Evolutionary conservation across 208 protist species (phyloP).

Genomic region (Herpetomonas muscarum): DNA sequence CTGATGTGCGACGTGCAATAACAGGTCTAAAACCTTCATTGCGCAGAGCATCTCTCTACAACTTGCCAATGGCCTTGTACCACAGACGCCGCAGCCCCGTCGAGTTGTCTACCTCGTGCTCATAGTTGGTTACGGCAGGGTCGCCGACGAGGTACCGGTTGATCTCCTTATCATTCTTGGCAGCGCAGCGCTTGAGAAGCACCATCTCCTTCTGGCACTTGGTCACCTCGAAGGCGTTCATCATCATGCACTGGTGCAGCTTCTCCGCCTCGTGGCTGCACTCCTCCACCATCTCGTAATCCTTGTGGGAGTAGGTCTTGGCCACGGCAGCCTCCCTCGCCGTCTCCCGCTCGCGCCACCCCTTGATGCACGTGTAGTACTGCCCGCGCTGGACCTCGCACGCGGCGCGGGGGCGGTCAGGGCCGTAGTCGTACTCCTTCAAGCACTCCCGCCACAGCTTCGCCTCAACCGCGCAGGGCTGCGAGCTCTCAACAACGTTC

Average conservation of each 20-base stretch:
- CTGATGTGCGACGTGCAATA: too few species aligned
- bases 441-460: conserved; percentile 80
- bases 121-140: conserved; percentile 28
- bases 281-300: conserved; percentile 48
- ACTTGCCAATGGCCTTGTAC: conserved; percentile 81
- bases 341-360: conserved; percentile 38
- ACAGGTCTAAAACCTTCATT: too few species aligned
- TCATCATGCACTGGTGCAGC: conserved; percentile 90
- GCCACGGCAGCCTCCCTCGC: conserved; percentile 11
- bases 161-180: conserved; percentile 46
- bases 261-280: conserved; percentile 72
- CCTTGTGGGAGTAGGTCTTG: conserved; percentile 43
- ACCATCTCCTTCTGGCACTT: conserved; percentile 69
- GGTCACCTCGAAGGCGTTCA: conserved; percentile 82
- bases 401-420: conserved; percentile 59
- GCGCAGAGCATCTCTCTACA: conserved; percentile 27
- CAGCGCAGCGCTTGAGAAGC: conserved; percentile 70
- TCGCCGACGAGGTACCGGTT: conserved; percentile 51
- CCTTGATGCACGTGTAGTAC: conserved; percentile 82
- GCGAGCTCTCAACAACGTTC: conserved; percentile 19
- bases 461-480: conserved; percentile 67
- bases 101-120: conserved; percentile 46
- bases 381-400: conserved; percentile 60
- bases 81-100: conserved; percentile 57
- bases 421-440: conserved; percentile 83